Evolutionary conservation across 139 green algal species (phyloP), one percentile per base, ranked within the genome.

Genomic region (Volvox africanus): DNA sequence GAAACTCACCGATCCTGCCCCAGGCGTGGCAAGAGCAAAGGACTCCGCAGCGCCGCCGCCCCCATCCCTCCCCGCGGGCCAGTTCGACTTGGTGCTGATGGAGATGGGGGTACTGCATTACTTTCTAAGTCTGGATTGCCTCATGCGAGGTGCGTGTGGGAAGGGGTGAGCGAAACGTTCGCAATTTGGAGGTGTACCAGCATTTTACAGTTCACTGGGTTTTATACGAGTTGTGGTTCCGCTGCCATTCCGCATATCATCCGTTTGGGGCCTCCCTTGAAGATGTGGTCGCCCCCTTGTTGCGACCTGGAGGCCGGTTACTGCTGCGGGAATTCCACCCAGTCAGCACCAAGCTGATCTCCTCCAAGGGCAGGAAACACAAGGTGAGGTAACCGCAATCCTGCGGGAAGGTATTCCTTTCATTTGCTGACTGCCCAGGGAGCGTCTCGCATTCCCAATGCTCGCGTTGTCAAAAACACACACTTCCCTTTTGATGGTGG

Each of bases 291-390:
- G 12, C 76, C 17, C 77, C 80, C 36, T 73, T 95, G 84, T 83
- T 95, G 73, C 32, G 28, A 12, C 89, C 92, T 32, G 88, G 93
- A 18, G 93, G 92, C 1, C 76, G 73, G 0, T 68, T 95, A 28
- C 20, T 94, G 67, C 88, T 95, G 73, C 79, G 93, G 0, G 93
- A 95, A 30, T 95, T 95, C 76, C 93, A 95, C 37, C 93, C 93
- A 6, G 76, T 94, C 19, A 92, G 83, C 84, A 95, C 93, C 65
- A 95, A 95, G 88, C 90, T 95, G 2, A 78, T 95, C 16, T 71
- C 44, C 3, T 85, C 75, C 11, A 91, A 75, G 44, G 90, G 87
- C 82, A 93, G 87, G 86, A 94, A 95, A 32, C 93, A 95, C 75
- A 93, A 94, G 78, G 91, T 93, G 76, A 26, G 68, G 9, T 55